Evolutionary conservation across 768 basidiomycete species (phyloP).

Genomic region (Gloeostereum incarnatum): DNA sequence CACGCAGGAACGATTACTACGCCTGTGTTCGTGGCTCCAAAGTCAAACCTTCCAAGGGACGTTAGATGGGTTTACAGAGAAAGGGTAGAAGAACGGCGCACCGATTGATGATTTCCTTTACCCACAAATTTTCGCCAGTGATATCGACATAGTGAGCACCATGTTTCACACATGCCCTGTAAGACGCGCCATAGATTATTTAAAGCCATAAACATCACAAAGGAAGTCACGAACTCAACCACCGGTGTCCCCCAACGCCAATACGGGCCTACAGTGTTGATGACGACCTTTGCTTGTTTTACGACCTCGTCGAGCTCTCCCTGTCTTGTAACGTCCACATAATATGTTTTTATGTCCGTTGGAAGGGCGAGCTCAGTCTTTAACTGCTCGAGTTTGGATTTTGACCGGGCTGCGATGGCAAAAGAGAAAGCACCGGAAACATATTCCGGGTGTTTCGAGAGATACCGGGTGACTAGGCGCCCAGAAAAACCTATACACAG

Average conservation of each 20-base stretch:
- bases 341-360: constrained; percentile 31
- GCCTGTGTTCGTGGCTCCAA: constrained; percentile 55
- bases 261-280: constrained; percentile 74
- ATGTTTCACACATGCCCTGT: constrained; percentile 61
- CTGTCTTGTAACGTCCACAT: constrained; percentile 50
- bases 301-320: constrained; percentile 50
- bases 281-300: constrained; percentile 51
- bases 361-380: constrained; percentile 36
- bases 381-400: constrained; percentile 46
- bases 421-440: constrained; percentile 55
- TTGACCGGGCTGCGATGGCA: constrained; percentile 62
- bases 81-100: constrained; percentile 20
- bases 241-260: constrained; percentile 66
- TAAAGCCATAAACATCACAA: not conserved
- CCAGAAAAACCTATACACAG: constrained; percentile 77
- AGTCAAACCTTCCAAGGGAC: constrained; percentile 47
- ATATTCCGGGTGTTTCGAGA: constrained; percentile 53
- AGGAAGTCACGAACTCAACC: constrained; percentile 37
- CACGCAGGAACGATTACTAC: constrained; percentile 74
- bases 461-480: constrained; percentile 55
- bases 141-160: constrained; percentile 85
- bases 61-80: constrained; percentile 3
- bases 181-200: not conserved
- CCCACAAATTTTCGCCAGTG: constrained; percentile 65
- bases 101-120: constrained; percentile 51